A percentile compares a stretch with the other conserved stretches of the same genome.
These are phyloP conservation scores for Picea sitchensis DNA, from an alignment of 75 land plant genomes.

Conservation along the genomic window DNA sequence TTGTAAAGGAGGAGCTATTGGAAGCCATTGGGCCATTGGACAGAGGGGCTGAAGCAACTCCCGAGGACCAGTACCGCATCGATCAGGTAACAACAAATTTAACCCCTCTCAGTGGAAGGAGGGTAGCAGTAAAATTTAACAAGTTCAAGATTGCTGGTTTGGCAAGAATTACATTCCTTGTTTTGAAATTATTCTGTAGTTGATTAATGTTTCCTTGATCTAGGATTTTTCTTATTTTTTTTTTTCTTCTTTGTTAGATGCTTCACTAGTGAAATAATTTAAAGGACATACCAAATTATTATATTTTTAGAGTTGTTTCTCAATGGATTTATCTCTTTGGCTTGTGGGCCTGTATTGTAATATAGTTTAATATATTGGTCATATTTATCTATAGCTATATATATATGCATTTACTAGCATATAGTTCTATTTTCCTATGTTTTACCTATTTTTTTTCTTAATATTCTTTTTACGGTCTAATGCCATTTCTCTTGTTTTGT, in stretches of 20 bases:
- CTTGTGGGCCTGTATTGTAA: background rate
- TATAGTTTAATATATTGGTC: too few species aligned
- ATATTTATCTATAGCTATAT: too few species aligned
- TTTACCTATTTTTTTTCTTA: too few species aligned
- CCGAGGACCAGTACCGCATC: too few species aligned
- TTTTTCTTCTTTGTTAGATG: background rate
- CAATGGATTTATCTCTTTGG: background rate
- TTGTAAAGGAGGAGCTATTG: too few species aligned
- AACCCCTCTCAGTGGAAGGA: slow-evolving; percentile 63
- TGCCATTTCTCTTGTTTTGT: too few species aligned
- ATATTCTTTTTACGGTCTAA: too few species aligned
- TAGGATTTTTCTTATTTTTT: background rate
- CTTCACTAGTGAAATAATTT: background rate
- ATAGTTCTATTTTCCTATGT: too few species aligned
- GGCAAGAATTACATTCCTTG: slow-evolving; percentile 30
- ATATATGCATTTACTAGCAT: too few species aligned
- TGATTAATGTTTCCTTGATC: too few species aligned
- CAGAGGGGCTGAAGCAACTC: too few species aligned
- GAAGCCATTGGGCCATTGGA: too few species aligned
- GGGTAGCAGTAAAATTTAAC: slow-evolving; percentile 87
- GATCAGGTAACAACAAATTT: slow-evolving; percentile 88
- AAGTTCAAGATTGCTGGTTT: slow-evolving; percentile 76
- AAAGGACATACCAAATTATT: background rate
- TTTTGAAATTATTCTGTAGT: background rate
- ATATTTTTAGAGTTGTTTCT: background rate